Conservation (phyloP, 495 filamentous ascomycete species). For the Penicillium psychrofluorescens region DNA sequence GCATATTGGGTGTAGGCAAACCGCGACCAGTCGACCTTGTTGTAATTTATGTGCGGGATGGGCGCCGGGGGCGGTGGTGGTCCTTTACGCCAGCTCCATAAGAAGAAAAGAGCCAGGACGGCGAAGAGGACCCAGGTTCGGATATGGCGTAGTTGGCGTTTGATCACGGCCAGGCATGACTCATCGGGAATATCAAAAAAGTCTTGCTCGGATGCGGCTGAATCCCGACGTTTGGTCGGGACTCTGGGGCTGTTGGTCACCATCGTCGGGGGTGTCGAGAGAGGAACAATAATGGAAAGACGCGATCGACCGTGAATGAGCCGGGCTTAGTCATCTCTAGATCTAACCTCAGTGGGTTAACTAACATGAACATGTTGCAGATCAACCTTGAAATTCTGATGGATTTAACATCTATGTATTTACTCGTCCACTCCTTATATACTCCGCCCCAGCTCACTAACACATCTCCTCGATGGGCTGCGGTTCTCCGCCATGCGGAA, state of each 20-base stretch:
- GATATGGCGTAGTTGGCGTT: slow-evolving; percentile 29
- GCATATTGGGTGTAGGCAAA: slow-evolving; percentile 70
- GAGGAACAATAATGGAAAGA: neutral
- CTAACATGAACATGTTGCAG: too few species aligned
- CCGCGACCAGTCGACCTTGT: slow-evolving; percentile 49
- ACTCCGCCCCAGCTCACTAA: neutral
- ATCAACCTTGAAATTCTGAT: too few species aligned
- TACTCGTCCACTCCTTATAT: too few species aligned
- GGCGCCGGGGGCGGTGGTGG: slow-evolving; percentile 13
- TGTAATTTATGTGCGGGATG: slow-evolving; percentile 30
- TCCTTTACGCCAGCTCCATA: slow-evolving; percentile 19
- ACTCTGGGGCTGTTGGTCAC: slow-evolving; percentile 10
- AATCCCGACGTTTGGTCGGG: slow-evolving; percentile 23
- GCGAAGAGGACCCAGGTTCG: slow-evolving; percentile 30
- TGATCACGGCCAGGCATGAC: slow-evolving; percentile 20
- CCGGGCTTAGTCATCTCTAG: too few species aligned
- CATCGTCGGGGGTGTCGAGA: slow-evolving; percentile 6
- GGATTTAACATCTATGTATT: too few species aligned
- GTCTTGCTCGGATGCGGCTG: slow-evolving; percentile 30
- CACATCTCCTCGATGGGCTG: neutral
- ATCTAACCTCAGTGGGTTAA: too few species aligned
- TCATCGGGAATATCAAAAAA: slow-evolving; percentile 41
- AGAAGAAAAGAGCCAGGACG: slow-evolving; percentile 22
- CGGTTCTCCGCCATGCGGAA: slow-evolving; percentile 8
- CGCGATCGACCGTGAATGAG: too few species aligned